A percentile compares a stretch with the other conserved stretches of the same genome.
phyloP scores from a whole-genome alignment of 179 eudicot genomes.

The Silene noctiflora region DNA sequence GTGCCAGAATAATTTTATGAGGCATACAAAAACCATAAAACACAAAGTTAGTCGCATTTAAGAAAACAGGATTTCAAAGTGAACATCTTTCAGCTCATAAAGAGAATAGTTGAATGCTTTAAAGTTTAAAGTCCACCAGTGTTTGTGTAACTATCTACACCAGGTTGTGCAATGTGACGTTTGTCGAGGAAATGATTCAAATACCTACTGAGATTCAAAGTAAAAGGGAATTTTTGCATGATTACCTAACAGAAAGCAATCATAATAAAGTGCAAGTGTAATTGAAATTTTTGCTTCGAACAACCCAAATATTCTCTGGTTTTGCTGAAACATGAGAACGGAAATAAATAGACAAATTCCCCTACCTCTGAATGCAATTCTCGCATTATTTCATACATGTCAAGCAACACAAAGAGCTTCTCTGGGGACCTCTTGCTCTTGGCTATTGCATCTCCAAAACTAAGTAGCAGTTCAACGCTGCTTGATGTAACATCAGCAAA shows the following conservation, averaged over 20 bases:
- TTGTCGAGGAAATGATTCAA: not conserved
- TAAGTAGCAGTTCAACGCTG: slow-evolving; percentile 82
- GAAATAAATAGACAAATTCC: not conserved
- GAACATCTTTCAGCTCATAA: not conserved
- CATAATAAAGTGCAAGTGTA: not conserved
- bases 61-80: not conserved
- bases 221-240: not conserved
- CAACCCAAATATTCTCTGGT: not conserved
- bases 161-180: not conserved
- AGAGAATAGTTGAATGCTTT: not conserved
- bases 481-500: slow-evolving; percentile 90
- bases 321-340: not conserved
- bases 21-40: not conserved
- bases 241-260: not conserved
- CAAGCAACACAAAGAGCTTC: slow-evolving; percentile 87
- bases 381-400: slow-evolving; percentile 98
- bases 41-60: not conserved
- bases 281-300: not conserved
- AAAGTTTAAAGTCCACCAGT: not conserved
- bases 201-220: not conserved
- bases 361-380: slow-evolving; percentile 90
- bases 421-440: slow-evolving; percentile 98
- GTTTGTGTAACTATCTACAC: not conserved
- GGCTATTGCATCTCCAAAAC: slow-evolving; percentile 96
- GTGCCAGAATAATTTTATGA: not conserved